A percentile compares a stretch with the other conserved stretches of the same genome.
Evolutionary conservation across 2,329 filamentous ascomycete genomes (phyloP).

Genomic region (Cladosporium sp.): DNA sequence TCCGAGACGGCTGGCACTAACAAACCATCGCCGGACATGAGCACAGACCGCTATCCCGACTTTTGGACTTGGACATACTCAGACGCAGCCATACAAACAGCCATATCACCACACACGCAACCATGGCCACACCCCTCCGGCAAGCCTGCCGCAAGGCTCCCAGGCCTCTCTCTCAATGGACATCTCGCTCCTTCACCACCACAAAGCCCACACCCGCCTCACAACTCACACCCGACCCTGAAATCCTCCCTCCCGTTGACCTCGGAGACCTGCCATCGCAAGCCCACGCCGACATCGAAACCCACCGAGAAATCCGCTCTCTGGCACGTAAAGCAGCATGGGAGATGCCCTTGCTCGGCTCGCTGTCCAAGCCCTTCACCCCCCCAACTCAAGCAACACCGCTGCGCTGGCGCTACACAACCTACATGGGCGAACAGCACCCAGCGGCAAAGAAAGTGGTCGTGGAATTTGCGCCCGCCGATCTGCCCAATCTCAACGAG

Average conservation of each 20-base stretch:
- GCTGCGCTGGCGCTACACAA: conserved; percentile 93
- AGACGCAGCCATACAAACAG: not conserved
- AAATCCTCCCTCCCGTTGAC: conserved; percentile 13
- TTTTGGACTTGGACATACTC: conserved; percentile 8
- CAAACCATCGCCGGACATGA: conserved; percentile 2
- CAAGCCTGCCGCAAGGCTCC: conserved; percentile 25
- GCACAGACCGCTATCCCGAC: conserved; percentile 17
- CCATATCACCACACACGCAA: conserved; percentile 8
- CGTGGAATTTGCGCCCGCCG: conserved; percentile 80
- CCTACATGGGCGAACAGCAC: conserved; percentile 90
- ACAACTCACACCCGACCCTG: conserved; percentile 14
- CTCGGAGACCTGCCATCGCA: conserved; percentile 70
- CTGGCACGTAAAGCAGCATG: conserved; percentile 84
- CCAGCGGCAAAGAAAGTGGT: conserved; percentile 92
- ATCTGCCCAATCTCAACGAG: conserved; percentile 63
- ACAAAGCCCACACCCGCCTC: conserved; percentile 10
- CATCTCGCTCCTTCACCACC: conserved; percentile 8
- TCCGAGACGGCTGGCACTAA: not conserved
- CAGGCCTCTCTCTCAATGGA: conserved; percentile 18
- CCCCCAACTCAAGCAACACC: conserved; percentile 64
- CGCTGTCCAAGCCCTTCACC: conserved; percentile 80
- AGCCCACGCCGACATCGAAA: conserved; percentile 81
- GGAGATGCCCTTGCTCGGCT: conserved; percentile 83
- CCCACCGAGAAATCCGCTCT: conserved; percentile 81
- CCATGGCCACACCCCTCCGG: conserved; percentile 28